Evolutionary conservation across 78 protist genomes (phyloP).

Genomic region (Polysphondylium violaceum): DNA sequence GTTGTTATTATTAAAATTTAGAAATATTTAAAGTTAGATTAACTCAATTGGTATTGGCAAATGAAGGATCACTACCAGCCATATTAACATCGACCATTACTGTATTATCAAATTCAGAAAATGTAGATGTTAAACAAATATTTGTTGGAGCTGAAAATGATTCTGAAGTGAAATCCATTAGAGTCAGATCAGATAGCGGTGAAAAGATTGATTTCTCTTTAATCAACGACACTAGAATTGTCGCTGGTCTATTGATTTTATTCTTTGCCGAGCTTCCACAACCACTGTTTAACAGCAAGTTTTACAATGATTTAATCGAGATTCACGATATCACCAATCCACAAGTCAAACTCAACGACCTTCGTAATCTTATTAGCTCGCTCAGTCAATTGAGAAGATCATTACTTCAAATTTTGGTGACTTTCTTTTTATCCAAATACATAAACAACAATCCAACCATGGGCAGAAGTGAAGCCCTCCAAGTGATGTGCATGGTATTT

Average conservation of each 20-base stretch:
- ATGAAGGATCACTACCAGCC: slow-evolving; percentile 56
- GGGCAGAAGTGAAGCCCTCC: background rate
- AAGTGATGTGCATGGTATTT: slow-evolving; percentile 10
- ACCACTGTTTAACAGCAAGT: slow-evolving; percentile 65
- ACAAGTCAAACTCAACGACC: slow-evolving; percentile 43
- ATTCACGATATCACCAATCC: slow-evolving; percentile 50
- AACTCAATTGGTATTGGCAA: slow-evolving; percentile 35
- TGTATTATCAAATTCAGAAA: slow-evolving; percentile 42
- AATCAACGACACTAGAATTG: slow-evolving; percentile 35
- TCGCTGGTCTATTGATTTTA: slow-evolving; percentile 44
- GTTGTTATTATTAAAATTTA: background rate
- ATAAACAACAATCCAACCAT: slow-evolving; percentile 1
- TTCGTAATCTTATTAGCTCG: slow-evolving; percentile 19
- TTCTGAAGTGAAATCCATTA: background rate
- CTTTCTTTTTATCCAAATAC: slow-evolving; percentile 40
- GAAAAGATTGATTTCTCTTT: slow-evolving; percentile 31
- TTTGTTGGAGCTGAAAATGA: slow-evolving; percentile 50
- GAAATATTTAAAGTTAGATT: slow-evolving; percentile 60
- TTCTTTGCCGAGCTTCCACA: slow-evolving; percentile 72
- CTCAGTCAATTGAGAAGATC: slow-evolving; percentile 33
- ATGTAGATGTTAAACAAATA: slow-evolving; percentile 34
- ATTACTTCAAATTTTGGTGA: slow-evolving; percentile 41
- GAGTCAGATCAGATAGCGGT: slow-evolving; percentile 19
- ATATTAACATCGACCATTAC: slow-evolving; percentile 45
- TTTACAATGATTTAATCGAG: slow-evolving; percentile 38